These are phyloP conservation scores for Fusarium beomiforme DNA, from an alignment of 2,329 filamentous ascomycete species.

Conservation along the genomic window DNA sequence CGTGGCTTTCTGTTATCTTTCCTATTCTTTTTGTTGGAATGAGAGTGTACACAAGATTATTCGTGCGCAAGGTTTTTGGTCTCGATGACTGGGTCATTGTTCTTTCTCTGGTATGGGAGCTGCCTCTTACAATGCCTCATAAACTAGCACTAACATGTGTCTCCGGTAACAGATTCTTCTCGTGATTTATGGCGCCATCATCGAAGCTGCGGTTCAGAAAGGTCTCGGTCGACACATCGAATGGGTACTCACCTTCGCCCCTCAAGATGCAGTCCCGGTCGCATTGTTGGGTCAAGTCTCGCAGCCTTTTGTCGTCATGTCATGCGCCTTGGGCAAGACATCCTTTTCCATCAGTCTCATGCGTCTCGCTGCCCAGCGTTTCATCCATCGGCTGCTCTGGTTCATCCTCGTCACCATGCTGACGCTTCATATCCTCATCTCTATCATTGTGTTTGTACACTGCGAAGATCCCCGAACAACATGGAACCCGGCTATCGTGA, in stretches of 20 bases:
- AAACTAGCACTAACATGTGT: not conserved
- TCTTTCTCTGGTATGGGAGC: constrained; percentile 3
- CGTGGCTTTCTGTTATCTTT: constrained; percentile 22
- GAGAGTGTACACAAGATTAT: constrained; percentile 13
- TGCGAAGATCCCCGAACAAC: constrained; percentile 28
- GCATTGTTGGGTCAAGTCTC: constrained; percentile 21
- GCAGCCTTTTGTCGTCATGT: constrained; percentile 31
- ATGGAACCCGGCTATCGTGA: constrained; percentile 28
- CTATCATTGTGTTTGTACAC: constrained; percentile 13
- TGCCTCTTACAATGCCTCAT: fast-evolving
- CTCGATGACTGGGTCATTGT: constrained; percentile 30
- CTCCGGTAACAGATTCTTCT: constrained; percentile 12
- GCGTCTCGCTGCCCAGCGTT: constrained; percentile 21
- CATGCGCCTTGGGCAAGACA: constrained; percentile 23
- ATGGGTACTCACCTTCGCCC: constrained; percentile 6
- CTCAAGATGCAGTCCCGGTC: constrained; percentile 18
- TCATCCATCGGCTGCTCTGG: constrained; percentile 23
- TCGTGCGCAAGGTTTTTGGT: constrained; percentile 31
- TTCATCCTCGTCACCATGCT: constrained; percentile 25
- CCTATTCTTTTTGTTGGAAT: constrained; percentile 16
- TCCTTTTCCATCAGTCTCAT: constrained; percentile 32
- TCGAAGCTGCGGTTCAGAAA: constrained; percentile 20
- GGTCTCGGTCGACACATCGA: constrained; percentile 25
- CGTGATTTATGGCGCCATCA: constrained; percentile 20
- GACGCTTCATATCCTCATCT: constrained; percentile 21